Conservation (phyloP, 257 asterid species). For the Fraxinus excelsior region DNA sequence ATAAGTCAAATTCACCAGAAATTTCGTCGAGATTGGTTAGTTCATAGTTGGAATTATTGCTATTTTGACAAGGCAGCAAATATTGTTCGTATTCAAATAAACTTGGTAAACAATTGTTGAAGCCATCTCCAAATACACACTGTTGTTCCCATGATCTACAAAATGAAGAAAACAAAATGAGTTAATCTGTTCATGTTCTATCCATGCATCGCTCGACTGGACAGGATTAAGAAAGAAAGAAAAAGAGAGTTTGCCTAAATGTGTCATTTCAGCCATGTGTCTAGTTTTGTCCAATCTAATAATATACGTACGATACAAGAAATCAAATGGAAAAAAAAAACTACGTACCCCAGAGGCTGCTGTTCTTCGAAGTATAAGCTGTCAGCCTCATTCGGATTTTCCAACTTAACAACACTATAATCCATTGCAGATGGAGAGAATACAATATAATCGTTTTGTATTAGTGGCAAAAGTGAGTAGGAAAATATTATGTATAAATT, state of each 20-base stretch:
- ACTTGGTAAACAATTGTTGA: slow-evolving; percentile 27
- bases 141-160: slow-evolving; percentile 55
- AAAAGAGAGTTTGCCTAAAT: too few species aligned
- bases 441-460: too few species aligned
- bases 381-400: slow-evolving; percentile 8
- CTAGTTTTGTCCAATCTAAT: neutral
- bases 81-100: slow-evolving; percentile 30
- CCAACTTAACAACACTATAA: slow-evolving; percentile 29
- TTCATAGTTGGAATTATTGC: slow-evolving; percentile 17
- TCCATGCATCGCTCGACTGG: too few species aligned
- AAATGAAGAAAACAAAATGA: neutral
- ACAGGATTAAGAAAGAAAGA: too few species aligned
- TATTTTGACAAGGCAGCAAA: slow-evolving; percentile 21
- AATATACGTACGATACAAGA: neutral
- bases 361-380: slow-evolving; percentile 40
- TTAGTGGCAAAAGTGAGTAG: neutral
- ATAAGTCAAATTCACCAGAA: slow-evolving; percentile 38
- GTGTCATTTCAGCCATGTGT: too few species aligned
- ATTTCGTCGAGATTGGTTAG: slow-evolving; percentile 51
- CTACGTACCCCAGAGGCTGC: slow-evolving; percentile 32
- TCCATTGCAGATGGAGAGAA: slow-evolving; percentile 26
- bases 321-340: neutral
- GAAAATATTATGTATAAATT: slow-evolving; percentile 20
- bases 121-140: slow-evolving; percentile 24
- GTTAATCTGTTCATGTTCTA: neutral